These are phyloP conservation scores for Leucosporidium yakuticum DNA, from an alignment of 768 basidiomycete species.

Conservation along the genomic window DNA sequence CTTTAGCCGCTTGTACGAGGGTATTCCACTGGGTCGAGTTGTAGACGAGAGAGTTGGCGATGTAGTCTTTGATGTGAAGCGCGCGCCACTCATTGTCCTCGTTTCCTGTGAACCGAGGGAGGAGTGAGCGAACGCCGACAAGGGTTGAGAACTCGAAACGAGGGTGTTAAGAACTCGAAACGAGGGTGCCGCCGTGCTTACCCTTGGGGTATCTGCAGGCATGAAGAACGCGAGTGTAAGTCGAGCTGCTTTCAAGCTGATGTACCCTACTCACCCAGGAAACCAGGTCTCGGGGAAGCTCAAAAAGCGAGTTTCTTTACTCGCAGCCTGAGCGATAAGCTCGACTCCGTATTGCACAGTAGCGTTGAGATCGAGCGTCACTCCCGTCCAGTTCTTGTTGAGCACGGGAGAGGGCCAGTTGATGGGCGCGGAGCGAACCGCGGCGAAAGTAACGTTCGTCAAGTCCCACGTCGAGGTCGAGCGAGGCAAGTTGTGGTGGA, in stretches of 20 bases:
- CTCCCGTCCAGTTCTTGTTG: conserved; percentile 1
- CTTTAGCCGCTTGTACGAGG: conserved; percentile 7
- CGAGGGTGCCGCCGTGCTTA: too few species aligned
- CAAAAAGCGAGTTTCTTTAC: background rate
- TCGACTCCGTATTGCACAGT: conserved; percentile 4
- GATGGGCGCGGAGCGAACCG: background rate
- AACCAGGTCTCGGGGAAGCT: conserved; percentile 1
- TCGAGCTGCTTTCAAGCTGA: too few species aligned
- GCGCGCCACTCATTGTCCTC: background rate
- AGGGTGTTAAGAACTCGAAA: too few species aligned
- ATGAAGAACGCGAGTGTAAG: background rate
- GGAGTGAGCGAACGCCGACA: background rate
- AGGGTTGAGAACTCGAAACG: background rate
- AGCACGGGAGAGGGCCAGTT: conserved; percentile 1
- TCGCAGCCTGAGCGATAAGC: conserved; percentile 2
- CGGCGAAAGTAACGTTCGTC: conserved; percentile 6
- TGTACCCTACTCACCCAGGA: background rate
- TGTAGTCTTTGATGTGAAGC: background rate
- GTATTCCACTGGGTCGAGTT: conserved; percentile 13
- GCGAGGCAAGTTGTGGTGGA: background rate
- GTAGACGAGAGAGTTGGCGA: conserved; percentile 6
- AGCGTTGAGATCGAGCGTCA: background rate
- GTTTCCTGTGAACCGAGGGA: background rate
- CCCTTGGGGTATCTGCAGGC: conserved; percentile 11
- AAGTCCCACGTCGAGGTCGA: background rate